phyloP scores from a whole-genome alignment of 2,329 filamentous ascomycete species.

The Hypocreales sp. region DNA sequence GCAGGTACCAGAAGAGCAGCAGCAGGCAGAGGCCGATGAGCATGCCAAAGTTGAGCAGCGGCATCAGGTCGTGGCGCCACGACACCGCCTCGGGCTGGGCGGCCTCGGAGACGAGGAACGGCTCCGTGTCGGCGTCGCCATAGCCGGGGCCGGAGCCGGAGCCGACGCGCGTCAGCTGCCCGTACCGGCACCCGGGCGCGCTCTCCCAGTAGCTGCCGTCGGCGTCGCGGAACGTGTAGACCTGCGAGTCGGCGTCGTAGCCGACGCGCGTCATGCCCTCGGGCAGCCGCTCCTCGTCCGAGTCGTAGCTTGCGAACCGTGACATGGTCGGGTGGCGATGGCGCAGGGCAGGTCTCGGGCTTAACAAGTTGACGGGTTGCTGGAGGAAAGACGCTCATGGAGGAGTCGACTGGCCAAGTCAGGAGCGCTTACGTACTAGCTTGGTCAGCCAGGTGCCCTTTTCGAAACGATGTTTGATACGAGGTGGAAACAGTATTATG shows the following conservation, averaged over 20 bases:
- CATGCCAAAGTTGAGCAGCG: conserved; percentile 43
- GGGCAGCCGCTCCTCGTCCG: conserved; percentile 36
- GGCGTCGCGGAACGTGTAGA: conserved; percentile 34
- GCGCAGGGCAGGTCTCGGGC: no score
- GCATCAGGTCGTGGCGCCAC: conserved; percentile 35
- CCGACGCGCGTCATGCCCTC: conserved; percentile 37
- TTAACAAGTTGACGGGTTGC: no score
- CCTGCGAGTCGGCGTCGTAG: conserved; percentile 39
- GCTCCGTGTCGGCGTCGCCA: conserved; percentile 13
- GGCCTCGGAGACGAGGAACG: conserved; percentile 12
- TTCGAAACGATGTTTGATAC: no score
- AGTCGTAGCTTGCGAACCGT: no score
- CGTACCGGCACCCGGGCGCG: conserved; percentile 32
- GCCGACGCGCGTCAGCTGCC: conserved; percentile 25
- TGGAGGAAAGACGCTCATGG: no score
- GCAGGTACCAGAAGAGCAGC: conserved; percentile 31
- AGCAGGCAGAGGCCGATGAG: conserved; percentile 35
- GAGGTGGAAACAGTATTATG: no score
- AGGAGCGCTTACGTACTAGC: no score
- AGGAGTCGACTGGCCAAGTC: no score
- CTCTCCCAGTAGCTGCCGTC: conserved; percentile 34
- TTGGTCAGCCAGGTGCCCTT: no score
- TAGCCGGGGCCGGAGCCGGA: conserved; percentile 10
- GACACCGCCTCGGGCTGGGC: conserved; percentile 18
- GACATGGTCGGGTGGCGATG: no score